A percentile compares a stretch with the other conserved stretches of the same genome.
These are phyloP conservation scores for Quillaja saponaria DNA, from an alignment of 306 rosid genomes.

Conservation along the genomic window DNA sequence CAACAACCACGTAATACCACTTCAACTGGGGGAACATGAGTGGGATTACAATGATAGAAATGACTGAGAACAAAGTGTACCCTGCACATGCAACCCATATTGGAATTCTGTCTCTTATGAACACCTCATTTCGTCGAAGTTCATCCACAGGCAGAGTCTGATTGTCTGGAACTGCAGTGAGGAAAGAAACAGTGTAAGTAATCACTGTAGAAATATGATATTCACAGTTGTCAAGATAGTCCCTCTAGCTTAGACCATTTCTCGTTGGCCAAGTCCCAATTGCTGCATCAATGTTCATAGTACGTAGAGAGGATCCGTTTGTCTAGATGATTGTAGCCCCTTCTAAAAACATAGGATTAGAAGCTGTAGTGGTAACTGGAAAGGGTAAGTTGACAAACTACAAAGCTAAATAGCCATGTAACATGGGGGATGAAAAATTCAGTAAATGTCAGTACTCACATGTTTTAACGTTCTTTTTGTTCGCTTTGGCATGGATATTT, in stretches of 20 bases:
- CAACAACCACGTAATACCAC: constrained; percentile 82
- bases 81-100: constrained; percentile 78
- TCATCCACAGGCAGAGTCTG: constrained; percentile 56
- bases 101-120: constrained; percentile 77
- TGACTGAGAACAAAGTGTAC: constrained; percentile 60
- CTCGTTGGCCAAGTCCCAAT: neutral
- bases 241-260: neutral
- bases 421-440: neutral
- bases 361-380: neutral
- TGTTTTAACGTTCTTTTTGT: constrained; percentile 47
- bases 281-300: constrained; percentile 7
- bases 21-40: constrained; percentile 84
- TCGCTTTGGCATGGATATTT: constrained; percentile 52
- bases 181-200: constrained; percentile 24
- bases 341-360: neutral
- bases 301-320: neutral
- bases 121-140: constrained; percentile 72
- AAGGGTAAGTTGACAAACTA: neutral
- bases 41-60: constrained; percentile 79
- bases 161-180: constrained; percentile 49
- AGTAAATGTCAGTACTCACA: constrained; percentile 41
- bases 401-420: neutral
- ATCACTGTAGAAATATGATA: constrained; percentile 8
- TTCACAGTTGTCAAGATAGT: constrained; percentile 8
- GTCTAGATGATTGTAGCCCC: neutral